Evolutionary conservation across 2,329 filamentous ascomycete genomes (phyloP), one percentile per base, ranked within the genome.

Genomic region (Alternaria sp.): DNA sequence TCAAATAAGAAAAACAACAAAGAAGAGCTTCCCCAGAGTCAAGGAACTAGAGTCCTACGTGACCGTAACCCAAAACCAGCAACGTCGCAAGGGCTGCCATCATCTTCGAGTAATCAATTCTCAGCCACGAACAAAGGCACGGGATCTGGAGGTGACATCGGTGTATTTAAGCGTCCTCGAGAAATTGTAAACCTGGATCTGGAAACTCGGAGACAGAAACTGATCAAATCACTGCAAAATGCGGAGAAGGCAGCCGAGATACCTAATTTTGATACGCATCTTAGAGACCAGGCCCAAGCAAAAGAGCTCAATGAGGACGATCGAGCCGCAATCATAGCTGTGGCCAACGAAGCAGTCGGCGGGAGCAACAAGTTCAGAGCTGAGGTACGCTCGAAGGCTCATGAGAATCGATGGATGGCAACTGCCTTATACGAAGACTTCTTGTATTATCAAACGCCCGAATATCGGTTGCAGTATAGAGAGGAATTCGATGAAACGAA

Each of bases 381-480:
- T 7, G 0, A 4, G 7, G 26, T 18, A 1, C 43, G 43, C 16
- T 5, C 7, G 26, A 16, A 14, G 1, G 44, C 47, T 3, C 32
- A 38, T 12, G 44, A 18, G 20, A 14, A 14, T 2, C 24, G 3
- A 38, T 7, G 9, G 6, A 0, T 22, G 4, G 47, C 30, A 16
- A 38, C 14, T 12, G 5, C 32, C 4, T 18, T 38, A 7, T 51
- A 51, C 18, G 48, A 51, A 28, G 48, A 51, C 22, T 51, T 39
- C 7, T 5, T 28, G 14, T 51, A 24, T n/a, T 48, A 48, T 9
- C 30, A 48, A 5, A 48, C 18, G 6, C 11, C 18, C 3, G 46
- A 48, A 6, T 11, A 9, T 4, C 28, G 46, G 8, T 16, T 7
- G 12, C 28, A 48, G 28, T 48, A 48, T 3, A 7, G 7, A 4